Evolutionary conservation across 305 asterid species (phyloP).

Genomic region (Fraxinus angustifolia): DNA sequence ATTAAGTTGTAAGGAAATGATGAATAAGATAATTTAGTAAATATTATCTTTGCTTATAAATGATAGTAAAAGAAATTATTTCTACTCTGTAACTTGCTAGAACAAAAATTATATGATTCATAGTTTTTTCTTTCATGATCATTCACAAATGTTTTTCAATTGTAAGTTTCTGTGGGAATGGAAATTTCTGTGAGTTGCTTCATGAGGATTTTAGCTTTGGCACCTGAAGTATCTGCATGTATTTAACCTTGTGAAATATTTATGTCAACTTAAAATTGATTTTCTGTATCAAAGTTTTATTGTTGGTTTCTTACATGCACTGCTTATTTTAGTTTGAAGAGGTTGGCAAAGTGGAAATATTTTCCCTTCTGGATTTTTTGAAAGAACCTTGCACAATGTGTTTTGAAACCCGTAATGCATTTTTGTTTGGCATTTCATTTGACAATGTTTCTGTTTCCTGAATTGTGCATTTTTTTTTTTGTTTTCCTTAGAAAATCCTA

Average conservation of each 20-base stretch:
- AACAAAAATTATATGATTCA: not conserved
- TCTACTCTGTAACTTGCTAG: not conserved
- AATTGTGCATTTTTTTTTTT: not conserved
- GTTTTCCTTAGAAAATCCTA: not conserved
- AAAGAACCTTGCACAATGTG: not conserved
- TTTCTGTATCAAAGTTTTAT: not conserved
- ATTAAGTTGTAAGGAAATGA: constrained; percentile 8
- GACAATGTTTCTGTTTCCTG: not conserved
- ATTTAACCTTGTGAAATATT: not conserved
- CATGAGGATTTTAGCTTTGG: not conserved
- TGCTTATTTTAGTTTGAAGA: not conserved
- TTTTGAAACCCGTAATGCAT: not conserved
- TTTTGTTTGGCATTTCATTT: not conserved
- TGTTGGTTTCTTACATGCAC: not conserved
- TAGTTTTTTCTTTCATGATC: not conserved
- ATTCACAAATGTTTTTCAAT: not conserved
- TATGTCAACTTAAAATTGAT: not conserved
- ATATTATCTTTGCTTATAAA: not conserved
- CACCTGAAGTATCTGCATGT: not conserved
- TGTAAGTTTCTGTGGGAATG: not conserved
- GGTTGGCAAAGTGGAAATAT: not conserved
- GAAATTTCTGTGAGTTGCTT: not conserved
- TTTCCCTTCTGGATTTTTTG: not conserved
- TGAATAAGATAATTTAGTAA: not conserved
- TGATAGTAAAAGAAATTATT: not conserved